Base-by-base conservation (phyloP, 331 rosid genomes). In the Quercus phellos region DNA sequence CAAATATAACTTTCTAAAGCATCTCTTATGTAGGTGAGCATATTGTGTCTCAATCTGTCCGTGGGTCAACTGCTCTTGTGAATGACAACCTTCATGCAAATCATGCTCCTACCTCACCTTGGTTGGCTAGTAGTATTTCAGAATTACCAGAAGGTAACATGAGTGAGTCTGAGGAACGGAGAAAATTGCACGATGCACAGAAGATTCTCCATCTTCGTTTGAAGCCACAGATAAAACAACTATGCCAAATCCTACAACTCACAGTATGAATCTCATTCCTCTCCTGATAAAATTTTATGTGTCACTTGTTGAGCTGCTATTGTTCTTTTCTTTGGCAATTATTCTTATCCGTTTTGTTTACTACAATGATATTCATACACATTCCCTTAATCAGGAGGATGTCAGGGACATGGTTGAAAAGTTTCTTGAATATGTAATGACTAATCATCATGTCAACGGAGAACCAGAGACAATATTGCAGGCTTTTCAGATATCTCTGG, bases 401-500 rank as follows among this genome's bases (percentile, higher is more conserved):
- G 89, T 89, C 61, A 82, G 79, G 89, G 76, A 12, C 73, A 77
- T 77, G 92, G 97, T 74, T 46, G 81, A 81, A 74, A 78, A 61
- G 70, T 90, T 88, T 84, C 91, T 90, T 51, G 87, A 90, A 72
- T 92, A 88, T 86, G 84, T 92, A 17, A 78, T 89, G 89, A 71
- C 76, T 84, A 87, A 92, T 83, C 92, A 89, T 82, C 87, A 12
- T 74, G 87, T 92, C 87, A 66, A 68, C 43, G 75, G 74, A 3
- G 88, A 91, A 81, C 84, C 91, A 66, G 83, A 66, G 18, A 87
- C 97, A 61, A 76, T 85, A 75, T 75, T 88, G 68, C 94, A 94
- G 85, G 93, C 97, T 64, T 89, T 92, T 76, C 97, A 92, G 89
- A 79, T 94, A 81, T 89, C 97, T 72, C 84, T 94, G 99, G 99